These are phyloP conservation scores for Ulota crispa DNA, from an alignment of 225 moss, liverwort and hornwort genomes.

Conservation along the genomic window DNA sequence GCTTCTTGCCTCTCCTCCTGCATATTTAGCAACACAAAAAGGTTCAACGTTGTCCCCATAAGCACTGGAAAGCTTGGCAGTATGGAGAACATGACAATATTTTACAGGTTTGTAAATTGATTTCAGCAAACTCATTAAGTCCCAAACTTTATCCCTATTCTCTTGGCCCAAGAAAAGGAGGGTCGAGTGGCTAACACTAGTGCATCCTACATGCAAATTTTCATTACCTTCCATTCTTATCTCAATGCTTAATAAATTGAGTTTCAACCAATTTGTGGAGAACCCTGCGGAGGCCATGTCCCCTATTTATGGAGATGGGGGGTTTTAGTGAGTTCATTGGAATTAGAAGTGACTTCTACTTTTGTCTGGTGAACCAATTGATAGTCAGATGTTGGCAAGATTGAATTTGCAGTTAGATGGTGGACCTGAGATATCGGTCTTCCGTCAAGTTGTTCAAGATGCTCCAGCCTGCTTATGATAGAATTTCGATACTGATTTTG, in stretches of 20 bases:
- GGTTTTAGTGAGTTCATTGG: not conserved
- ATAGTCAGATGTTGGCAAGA: not conserved
- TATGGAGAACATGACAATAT: not conserved
- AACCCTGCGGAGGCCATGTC: not conserved
- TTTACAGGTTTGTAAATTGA: not conserved
- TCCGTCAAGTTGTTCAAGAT: constrained; percentile 81
- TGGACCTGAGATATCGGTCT: constrained; percentile 66
- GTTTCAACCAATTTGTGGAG: not conserved
- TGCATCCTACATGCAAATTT: not conserved
- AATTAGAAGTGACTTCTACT: not conserved
- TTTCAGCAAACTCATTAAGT: not conserved
- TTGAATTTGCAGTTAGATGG: constrained; percentile 7
- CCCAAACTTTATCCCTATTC: not conserved
- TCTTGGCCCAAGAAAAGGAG: not conserved
- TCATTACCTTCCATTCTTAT: not conserved
- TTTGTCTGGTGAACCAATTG: not conserved
- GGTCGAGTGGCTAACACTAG: not conserved
- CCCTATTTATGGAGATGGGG: not conserved
- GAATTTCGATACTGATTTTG: constrained; percentile 81
- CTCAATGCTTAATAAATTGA: not conserved
- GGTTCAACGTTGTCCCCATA: not conserved
- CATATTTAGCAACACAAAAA: not conserved
- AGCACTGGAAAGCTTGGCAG: not conserved
- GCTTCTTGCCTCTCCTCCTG: constrained; percentile 96
- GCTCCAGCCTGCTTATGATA: constrained; percentile 66